Conservation (phyloP, 2,329 filamentous ascomycete species). For the Colletotrichum plurivorum region DNA sequence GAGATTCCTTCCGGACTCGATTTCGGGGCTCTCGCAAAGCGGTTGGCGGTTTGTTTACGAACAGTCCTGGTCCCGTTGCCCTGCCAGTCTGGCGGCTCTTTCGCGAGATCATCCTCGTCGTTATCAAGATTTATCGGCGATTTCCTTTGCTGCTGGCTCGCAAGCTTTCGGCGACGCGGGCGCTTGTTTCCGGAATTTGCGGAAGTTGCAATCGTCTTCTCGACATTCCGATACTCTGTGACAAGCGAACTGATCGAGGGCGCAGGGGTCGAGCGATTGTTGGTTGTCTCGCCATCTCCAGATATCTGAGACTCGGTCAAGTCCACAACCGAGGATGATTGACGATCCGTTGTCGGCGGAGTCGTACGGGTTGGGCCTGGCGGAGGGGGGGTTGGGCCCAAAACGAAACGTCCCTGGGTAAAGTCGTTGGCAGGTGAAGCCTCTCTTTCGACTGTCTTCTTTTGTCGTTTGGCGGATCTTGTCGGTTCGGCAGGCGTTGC, state of each 20-base stretch:
- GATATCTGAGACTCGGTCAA: slow-evolving; percentile 26
- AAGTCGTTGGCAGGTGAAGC: neutral
- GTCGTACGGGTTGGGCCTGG: neutral
- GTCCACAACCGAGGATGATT: slow-evolving; percentile 8
- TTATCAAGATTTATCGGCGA: neutral
- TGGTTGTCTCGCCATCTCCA: slow-evolving; percentile 24
- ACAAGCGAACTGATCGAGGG: neutral
- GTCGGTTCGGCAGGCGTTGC: slow-evolving; percentile 5
- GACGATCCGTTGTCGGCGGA: neutral
- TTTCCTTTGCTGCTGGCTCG: neutral
- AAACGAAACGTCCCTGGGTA: neutral
- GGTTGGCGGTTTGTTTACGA: neutral
- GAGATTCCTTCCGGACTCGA: slow-evolving; percentile 8
- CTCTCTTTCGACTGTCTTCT: slow-evolving; percentile 5
- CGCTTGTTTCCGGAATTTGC: neutral
- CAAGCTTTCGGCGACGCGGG: neutral
- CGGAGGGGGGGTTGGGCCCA: neutral
- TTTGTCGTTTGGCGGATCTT: slow-evolving; percentile 33
- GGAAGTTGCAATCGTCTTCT: neutral
- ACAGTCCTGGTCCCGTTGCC: neutral
- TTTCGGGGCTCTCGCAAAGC: neutral
- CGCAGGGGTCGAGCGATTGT: slow-evolving; percentile 19
- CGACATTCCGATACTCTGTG: neutral
- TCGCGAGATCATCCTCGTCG: slow-evolving; percentile 1
- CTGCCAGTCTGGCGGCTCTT: neutral